Evolutionary conservation across 2,329 filamentous ascomycete species (phyloP).

Genomic region (Alternaria metachromatica): DNA sequence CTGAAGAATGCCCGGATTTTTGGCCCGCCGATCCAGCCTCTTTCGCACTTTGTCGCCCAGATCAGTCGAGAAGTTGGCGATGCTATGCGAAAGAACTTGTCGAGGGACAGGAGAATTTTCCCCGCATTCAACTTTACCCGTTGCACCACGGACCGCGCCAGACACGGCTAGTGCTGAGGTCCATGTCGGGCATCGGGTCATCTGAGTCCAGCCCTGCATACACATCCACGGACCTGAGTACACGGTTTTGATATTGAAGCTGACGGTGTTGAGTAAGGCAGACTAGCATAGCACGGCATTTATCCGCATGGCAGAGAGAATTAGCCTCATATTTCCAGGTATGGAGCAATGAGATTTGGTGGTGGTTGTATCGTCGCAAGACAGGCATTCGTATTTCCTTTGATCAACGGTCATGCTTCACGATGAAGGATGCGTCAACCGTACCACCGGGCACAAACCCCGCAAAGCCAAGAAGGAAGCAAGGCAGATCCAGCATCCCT

Average conservation of each 20-base stretch:
- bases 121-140: constrained; percentile 2
- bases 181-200: constrained; percentile 6
- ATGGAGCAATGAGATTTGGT: neutral
- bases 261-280: neutral
- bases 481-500: neutral
- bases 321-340: neutral
- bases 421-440: constrained; percentile 6
- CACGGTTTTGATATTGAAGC: neutral
- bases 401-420: constrained; percentile 3
- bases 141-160: constrained; percentile 2
- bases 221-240: neutral
- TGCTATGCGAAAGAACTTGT: neutral
- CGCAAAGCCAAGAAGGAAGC: constrained; percentile 32
- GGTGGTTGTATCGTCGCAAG: neutral
- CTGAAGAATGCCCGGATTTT: neutral
- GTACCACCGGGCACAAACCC: constrained; percentile 9
- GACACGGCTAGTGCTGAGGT: neutral
- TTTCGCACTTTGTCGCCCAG: neutral
- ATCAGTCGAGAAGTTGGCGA: neutral
- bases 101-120: neutral
- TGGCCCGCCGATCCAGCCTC: neutral
- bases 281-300: neutral
- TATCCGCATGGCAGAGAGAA: neutral
- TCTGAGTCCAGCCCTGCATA: neutral
- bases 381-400: neutral